Evolutionary conservation across 352 stramenopile species (phyloP).

Genomic region (Globisporangium nagaii): DNA sequence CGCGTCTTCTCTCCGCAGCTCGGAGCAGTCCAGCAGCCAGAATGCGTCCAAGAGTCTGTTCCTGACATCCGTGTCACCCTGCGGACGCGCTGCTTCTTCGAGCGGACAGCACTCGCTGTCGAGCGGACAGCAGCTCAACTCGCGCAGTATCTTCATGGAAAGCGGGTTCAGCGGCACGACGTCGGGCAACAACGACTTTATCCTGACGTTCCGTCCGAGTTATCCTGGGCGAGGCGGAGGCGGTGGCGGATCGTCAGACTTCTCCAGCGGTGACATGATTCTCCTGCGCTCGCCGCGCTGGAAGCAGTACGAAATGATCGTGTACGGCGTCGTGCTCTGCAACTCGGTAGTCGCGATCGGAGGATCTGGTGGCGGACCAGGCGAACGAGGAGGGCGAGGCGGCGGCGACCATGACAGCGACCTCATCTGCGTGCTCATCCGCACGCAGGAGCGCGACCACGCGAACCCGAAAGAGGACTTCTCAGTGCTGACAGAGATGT

Average conservation of each 20-base stretch:
- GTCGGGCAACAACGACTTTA: conserved; percentile 41
- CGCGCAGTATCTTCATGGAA: conserved; percentile 62
- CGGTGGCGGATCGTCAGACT: conserved; percentile 19
- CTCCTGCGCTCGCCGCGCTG: conserved; percentile 51
- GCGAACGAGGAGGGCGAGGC: not conserved
- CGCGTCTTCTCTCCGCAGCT: conserved; percentile 45
- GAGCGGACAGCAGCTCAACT: conserved; percentile 19
- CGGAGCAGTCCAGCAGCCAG: conserved; percentile 30
- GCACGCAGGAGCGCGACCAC: conserved; percentile 25
- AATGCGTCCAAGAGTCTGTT: conserved; percentile 21
- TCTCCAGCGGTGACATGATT: conserved; percentile 60
- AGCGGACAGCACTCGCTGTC: conserved; percentile 13
- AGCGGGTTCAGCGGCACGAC: conserved; percentile 55
- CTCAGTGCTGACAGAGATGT: conserved; percentile 52
- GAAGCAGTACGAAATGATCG: conserved; percentile 47
- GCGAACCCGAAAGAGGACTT: conserved; percentile 28
- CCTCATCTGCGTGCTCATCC: conserved; percentile 60
- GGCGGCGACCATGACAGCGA: conserved; percentile 22
- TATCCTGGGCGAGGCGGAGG: conserved; percentile 12
- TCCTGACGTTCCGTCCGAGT: conserved; percentile 49
- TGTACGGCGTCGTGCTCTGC: conserved; percentile 67
- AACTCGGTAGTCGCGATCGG: conserved; percentile 57
- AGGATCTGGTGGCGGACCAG: conserved; percentile 1
- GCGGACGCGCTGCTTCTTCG: conserved; percentile 7
- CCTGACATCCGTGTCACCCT: conserved; percentile 63